Evolutionary conservation across 2,329 filamentous ascomycete species (phyloP).

Genomic region (Phoma sp.): DNA sequence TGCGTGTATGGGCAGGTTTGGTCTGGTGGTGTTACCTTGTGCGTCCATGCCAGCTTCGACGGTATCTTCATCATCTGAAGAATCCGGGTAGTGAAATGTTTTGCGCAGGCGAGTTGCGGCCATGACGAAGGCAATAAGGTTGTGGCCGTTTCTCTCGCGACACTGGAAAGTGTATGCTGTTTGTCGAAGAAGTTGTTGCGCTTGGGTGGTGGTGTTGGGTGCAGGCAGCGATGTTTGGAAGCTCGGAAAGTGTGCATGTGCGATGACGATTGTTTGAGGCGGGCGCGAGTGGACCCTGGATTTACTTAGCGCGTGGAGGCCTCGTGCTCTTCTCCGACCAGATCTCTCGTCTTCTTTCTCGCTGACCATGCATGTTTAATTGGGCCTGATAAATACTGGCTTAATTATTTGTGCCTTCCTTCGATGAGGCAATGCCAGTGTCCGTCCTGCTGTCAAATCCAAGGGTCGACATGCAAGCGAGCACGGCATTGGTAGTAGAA

Average conservation of each 20-base stretch:
- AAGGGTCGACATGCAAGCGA: slow-evolving; percentile 1
- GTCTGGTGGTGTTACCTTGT: slow-evolving; percentile 60
- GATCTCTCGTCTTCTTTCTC: too few relatives aligned
- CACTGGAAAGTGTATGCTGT: not conserved
- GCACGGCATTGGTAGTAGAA: not conserved
- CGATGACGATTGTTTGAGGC: slow-evolving; percentile 24
- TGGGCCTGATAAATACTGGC: too few relatives aligned
- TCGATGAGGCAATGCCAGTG: too few relatives aligned
- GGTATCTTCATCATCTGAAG: slow-evolving; percentile 60
- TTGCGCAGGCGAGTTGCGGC: slow-evolving; percentile 70
- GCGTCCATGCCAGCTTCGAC: slow-evolving; percentile 73
- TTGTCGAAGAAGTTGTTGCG: too few relatives aligned
- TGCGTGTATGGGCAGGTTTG: too few relatives aligned
- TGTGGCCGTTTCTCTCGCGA: not conserved
- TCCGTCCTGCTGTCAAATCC: not conserved
- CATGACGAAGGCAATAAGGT: slow-evolving; percentile 39
- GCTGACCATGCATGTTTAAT: not conserved
- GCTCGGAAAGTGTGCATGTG: slow-evolving; percentile 13
- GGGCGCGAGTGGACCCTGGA: slow-evolving; percentile 21
- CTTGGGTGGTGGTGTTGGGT: slow-evolving; percentile 7
- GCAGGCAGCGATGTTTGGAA: slow-evolving; percentile 15
- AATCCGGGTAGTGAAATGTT: slow-evolving; percentile 76
- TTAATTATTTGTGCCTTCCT: too few relatives aligned
- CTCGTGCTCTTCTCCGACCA: not conserved
- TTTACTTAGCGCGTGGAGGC: slow-evolving; percentile 13